Base-by-base conservation (phyloP, 1,139 yeast genomes). In the Suhomyces bolitotheri region DNA sequence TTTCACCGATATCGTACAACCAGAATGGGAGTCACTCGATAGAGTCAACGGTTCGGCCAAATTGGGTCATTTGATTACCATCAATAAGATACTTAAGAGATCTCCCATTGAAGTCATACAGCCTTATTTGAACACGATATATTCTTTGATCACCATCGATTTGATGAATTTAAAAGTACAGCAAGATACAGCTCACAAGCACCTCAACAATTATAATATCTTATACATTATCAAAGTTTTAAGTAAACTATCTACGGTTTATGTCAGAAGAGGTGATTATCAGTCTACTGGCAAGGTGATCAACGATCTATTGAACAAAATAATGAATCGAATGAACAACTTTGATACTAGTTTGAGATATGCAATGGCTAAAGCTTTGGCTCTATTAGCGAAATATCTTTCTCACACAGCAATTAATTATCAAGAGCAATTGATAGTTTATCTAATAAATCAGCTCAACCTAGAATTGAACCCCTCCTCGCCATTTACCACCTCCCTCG, bases 1-100 rank as follows among this genome's bases (percentile, higher is more conserved):
- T 42, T 44, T 64, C 11, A 22, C 28, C 0, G 29, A 34, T 0
- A 36, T 29, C 20, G 42, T 37, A 7, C 37, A 39, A n/a, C 40
- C 39, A 2, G 46, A 38, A 9, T 60, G 61, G 63, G 29, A 28
- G 23, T 34, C 39, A 24, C 39, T 47, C 14, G 43, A 38, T 5
- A 28, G 36, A 5, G 28, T 44, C 4, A 41, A 40, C 16, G 52
- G 52, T 2, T 41, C 47, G 3, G 40, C 40, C 7, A 63, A 60
- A 37, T 51, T 68, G 35, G 70, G 75, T 1, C 66, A 66, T 40
- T 46, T 67, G 26, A 58, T 69, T 49, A 60, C 66, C 2, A 45
- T 70, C 10, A 68, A 69, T 40, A 65, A 66, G 36, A 43, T 68
- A 8, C 45, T 70, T 30, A 70, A 70, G 40, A 45, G 56, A 27